Evolutionary conservation across 768 basidiomycete species (phyloP).

Genomic region (Clavulina sp.): DNA sequence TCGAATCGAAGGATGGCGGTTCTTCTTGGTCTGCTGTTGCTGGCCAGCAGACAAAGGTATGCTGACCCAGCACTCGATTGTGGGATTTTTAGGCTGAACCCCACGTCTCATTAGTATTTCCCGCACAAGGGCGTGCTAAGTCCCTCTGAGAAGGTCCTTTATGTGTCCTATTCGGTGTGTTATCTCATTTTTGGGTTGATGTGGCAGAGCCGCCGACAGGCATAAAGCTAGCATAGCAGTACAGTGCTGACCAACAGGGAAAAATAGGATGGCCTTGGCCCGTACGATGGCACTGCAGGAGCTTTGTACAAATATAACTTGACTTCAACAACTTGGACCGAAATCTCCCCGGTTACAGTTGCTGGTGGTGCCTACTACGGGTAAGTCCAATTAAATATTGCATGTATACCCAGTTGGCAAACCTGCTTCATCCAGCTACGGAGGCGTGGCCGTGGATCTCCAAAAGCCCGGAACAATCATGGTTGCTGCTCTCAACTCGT

Average conservation of each 20-base stretch:
- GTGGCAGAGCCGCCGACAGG: not conserved
- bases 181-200: not conserved
- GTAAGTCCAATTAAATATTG: not conserved
- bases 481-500: conserved; percentile 48
- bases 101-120: no score
- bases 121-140: conserved; percentile 53
- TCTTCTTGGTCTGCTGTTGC: conserved; percentile 36
- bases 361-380: not conserved
- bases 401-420: not conserved
- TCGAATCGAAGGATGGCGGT: conserved; percentile 38
- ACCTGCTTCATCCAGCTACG: not conserved
- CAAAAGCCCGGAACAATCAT: conserved; percentile 46
- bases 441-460: conserved; percentile 26
- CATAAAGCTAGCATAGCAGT: no score
- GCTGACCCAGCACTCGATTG: no score
- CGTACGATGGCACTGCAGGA: conserved; percentile 41
- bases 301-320: conserved; percentile 28
- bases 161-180: conserved; percentile 39
- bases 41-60: conserved; percentile 31
- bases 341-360: conserved; percentile 29
- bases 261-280: conserved; percentile 16
- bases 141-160: conserved; percentile 36
- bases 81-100: no score
- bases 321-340: conserved; percentile 34
- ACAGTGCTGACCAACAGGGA: no score